phyloP scores from a whole-genome alignment of 768 basidiomycete species.

The Leccinum disarticulatum region DNA sequence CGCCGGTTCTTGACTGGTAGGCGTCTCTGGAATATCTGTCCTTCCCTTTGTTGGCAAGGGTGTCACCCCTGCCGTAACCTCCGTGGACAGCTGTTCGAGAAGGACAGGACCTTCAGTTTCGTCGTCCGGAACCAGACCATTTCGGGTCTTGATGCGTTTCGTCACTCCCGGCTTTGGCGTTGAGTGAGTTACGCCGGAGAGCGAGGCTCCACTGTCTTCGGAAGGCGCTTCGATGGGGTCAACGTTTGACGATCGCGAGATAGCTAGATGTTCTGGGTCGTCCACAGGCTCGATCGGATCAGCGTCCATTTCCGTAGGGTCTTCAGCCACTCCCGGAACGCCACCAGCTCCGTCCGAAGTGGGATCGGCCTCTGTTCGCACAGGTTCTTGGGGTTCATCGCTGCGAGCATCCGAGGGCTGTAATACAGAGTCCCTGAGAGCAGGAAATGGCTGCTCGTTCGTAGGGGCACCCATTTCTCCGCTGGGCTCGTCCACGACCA shows the following conservation, averaged over 20 bases:
- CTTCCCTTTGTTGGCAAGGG: constrained; percentile 22
- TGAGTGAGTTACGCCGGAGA: constrained; percentile 7
- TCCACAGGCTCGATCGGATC: constrained; percentile 50
- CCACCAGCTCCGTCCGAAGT: background rate
- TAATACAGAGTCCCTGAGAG: background rate
- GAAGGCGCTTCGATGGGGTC: constrained; percentile 33
- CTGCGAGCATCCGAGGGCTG: background rate
- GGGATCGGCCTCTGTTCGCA: constrained; percentile 22
- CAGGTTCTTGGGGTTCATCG: background rate
- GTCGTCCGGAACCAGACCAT: constrained; percentile 31
- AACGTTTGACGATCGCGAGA: constrained; percentile 7
- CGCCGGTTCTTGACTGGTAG: constrained; percentile 24
- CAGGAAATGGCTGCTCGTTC: background rate
- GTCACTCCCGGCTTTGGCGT: constrained; percentile 35
- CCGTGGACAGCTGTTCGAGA: constrained; percentile 21
- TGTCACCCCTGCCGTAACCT: constrained; percentile 20
- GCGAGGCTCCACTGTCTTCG: constrained; percentile 7
- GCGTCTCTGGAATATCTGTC: constrained; percentile 13
- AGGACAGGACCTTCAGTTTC: constrained; percentile 26
- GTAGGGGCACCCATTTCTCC: constrained; percentile 2
- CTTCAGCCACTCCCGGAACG: background rate
- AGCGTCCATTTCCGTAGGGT: background rate
- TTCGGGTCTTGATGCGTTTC: constrained; percentile 44
- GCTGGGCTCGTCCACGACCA: constrained; percentile 12
- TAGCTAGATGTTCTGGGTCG: constrained; percentile 26